Base-by-base conservation (phyloP, 805 yeast species). In the Priceomyces haplophilus region DNA sequence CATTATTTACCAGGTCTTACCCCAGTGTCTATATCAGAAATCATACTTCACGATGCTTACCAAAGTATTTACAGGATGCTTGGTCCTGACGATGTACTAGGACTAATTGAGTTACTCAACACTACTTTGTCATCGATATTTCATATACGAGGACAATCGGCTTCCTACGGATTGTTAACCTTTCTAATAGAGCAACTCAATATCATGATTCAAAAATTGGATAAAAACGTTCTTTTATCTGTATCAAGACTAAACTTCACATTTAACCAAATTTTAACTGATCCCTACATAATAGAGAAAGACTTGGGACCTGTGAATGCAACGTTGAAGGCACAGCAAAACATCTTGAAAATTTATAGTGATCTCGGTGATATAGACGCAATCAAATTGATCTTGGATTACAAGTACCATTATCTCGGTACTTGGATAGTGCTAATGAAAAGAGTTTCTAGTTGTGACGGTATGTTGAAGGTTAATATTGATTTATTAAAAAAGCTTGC, bases 321-420 rank as follows among this genome's bases (percentile, higher is more conserved):
- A 7, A 52, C 61, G 2, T 50, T 69, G 15, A 32, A 41, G 4
- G 54, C 61, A 2, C 73, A 67, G 35, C 10, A 34, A 2, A 35
- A 37, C 3, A 41, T 64, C 5, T 34, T 66, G 6, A 27, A 35
- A 1, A 29, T 37, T 19, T 52, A 58, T 18, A 12, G 46, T 11
- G 38, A 41, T 7, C 29, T 38, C 3, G 47, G 43, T 6, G 58
- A 60, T 17, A 10, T 13, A 2, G 59, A 54, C 29, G 59, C 56
- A 2, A 20, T 40, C 7, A 23, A 24, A 5, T 44, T 63, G 2
- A 24, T 67, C 1, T 42, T 53, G 19, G 51, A 48, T 15, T 67
- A 67, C 49, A 53, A 51, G 39, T 62, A 52, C 41, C 75, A 70
- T 43, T 55, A 66, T 6, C 33, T 69, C 32, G 73, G 62, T 2